phyloP scores from a whole-genome alignment of 805 yeast species.

The Ogataea minuta region DNA sequence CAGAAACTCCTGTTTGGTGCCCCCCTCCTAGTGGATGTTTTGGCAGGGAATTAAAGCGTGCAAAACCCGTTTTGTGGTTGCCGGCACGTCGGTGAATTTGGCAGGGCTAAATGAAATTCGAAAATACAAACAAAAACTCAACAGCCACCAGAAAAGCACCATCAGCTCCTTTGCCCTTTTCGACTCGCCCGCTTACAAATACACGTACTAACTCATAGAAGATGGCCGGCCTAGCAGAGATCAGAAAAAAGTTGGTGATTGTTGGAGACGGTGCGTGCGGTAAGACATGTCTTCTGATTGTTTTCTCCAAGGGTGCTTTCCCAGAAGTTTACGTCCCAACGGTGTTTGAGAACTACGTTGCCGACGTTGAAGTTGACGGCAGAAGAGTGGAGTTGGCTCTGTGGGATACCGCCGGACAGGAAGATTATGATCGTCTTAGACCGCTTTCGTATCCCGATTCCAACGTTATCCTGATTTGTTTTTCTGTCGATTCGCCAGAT shows the following conservation, averaged over 20 bases:
- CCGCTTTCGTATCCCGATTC: conserved; percentile 92
- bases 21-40: not conserved
- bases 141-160: conserved; percentile 11
- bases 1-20: too few relatives aligned
- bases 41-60: conserved; percentile 6
- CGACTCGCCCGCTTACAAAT: not conserved
- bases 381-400: conserved; percentile 89
- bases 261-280: conserved; percentile 99
- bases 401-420: conserved; percentile 99
- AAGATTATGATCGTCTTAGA: conserved; percentile 91
- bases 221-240: conserved; percentile 50
- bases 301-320: conserved; percentile 82
- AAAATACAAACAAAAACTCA: conserved; percentile 15
- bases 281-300: conserved; percentile 87
- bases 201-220: conserved; percentile 8
- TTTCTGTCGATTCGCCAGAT: conserved; percentile 87
- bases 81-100: conserved; percentile 7
- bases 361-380: conserved; percentile 90
- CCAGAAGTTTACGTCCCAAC: conserved; percentile 96
- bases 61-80: conserved; percentile 9
- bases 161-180: conserved; percentile 4
- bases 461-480: conserved; percentile 87
- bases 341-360: conserved; percentile 95
- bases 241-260: conserved; percentile 82
- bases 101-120: conserved; percentile 13